Percentiles rank a stretch among this genome's conserved stretches.
Conservation (phyloP, 1,139 yeast species). For the Yamadazyma atlantica region DNA sequence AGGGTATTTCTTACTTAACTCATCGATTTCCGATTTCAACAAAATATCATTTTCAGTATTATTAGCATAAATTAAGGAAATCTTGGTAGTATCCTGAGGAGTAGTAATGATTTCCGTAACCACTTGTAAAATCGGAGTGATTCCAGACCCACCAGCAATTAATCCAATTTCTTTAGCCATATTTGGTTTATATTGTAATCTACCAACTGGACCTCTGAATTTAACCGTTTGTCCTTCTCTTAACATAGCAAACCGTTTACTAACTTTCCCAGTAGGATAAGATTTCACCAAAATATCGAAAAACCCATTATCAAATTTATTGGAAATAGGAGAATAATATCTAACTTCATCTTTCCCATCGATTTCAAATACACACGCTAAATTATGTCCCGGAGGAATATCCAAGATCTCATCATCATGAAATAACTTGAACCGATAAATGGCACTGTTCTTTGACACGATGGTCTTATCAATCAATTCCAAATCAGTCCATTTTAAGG, state of each 20-base stretch:
- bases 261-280: conserved; percentile 66
- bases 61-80: conserved; percentile 66
- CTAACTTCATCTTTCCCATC: conserved; percentile 64
- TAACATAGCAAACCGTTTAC: conserved; percentile 61
- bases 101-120: conserved; percentile 63
- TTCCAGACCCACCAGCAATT: conserved; percentile 84
- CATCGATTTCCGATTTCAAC: conserved; percentile 68
- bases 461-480: conserved; percentile 73
- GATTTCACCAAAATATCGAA: conserved; percentile 76
- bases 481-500: conserved; percentile 58
- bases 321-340: conserved; percentile 74
- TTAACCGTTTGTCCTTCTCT: conserved; percentile 64
- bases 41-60: conserved; percentile 73
- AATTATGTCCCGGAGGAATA: conserved; percentile 73
- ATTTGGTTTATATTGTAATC: conserved; percentile 59
- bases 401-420: conserved; percentile 60
- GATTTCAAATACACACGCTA: conserved; percentile 57
- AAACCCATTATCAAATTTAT: conserved; percentile 67
- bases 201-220: conserved; percentile 78
- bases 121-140: conserved; percentile 76
- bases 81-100: conserved; percentile 60
- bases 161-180: conserved; percentile 62
- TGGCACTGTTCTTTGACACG: conserved; percentile 66
- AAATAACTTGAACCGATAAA: conserved; percentile 66
- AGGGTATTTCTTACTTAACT: conserved; percentile 61